Conservation (phyloP, 1,284 basidiomycete genomes). For the Schizophyllum commune region DNA sequence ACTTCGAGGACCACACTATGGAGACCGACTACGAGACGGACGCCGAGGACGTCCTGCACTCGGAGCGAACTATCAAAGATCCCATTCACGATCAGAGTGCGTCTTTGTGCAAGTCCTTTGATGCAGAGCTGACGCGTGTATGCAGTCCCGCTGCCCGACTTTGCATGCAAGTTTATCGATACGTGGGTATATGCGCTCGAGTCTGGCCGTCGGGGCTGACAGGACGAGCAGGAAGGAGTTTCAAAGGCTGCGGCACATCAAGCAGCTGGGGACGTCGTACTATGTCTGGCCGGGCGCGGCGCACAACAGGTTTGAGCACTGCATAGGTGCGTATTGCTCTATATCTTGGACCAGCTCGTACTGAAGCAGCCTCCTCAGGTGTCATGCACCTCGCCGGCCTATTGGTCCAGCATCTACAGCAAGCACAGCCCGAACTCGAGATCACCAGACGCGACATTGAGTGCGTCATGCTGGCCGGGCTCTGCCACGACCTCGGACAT, state of each 20-base stretch:
- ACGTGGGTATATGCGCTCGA: constrained; percentile 3
- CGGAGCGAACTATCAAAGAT: constrained; percentile 8
- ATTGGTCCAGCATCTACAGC: constrained; percentile 49
- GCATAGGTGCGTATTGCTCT: constrained; percentile 43
- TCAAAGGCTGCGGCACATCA: constrained; percentile 64
- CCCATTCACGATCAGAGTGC: constrained; percentile 7
- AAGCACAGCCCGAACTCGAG: constrained; percentile 50
- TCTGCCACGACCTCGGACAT: constrained; percentile 69
- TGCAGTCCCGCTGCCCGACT: not conserved
- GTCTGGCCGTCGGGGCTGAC: not conserved
- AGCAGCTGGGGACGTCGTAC: constrained; percentile 70
- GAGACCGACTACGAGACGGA: not conserved
- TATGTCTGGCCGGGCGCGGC: constrained; percentile 70
- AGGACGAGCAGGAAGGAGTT: constrained; percentile 49
- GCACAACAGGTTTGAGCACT: constrained; percentile 77
- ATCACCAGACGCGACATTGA: constrained; percentile 62
- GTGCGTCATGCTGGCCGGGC: constrained; percentile 62
- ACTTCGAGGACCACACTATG: not conserved
- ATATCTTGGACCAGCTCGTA: not conserved
- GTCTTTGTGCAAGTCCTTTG: not conserved
- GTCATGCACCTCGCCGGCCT: constrained; percentile 62
- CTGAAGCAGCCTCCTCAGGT: constrained; percentile 32
- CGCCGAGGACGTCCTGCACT: not conserved
- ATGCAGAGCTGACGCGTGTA: not conserved
- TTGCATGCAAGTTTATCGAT: constrained; percentile 5